Evolutionary conservation across 768 basidiomycete genomes (phyloP).

Genomic region (Terana coerulea): DNA sequence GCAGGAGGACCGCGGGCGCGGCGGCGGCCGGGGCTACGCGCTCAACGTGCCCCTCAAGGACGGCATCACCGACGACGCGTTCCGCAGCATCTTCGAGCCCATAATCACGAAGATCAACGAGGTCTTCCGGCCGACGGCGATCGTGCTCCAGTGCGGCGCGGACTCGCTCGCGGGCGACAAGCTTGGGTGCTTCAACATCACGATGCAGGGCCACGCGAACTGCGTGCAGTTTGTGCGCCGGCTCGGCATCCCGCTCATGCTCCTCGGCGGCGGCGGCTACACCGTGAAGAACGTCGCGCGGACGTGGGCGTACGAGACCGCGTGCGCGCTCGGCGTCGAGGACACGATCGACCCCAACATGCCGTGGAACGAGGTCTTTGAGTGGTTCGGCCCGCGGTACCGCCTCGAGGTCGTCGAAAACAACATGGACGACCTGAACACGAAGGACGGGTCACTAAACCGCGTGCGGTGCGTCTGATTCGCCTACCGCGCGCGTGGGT

Average conservation of each 20-base stretch:
- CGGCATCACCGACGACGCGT: conserved; percentile 89
- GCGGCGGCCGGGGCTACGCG: conserved; percentile 81
- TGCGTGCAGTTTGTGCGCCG: conserved; percentile 85
- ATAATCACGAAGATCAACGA: conserved; percentile 85
- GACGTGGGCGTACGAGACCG: conserved; percentile 96
- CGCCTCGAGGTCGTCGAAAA: conserved; percentile 86
- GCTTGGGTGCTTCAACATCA: conserved; percentile 92
- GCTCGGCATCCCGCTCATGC: conserved; percentile 81
- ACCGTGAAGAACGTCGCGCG: conserved; percentile 95
- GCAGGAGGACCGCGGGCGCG: conserved; percentile 80
- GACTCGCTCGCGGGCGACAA: conserved; percentile 96
- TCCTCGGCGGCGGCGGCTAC: conserved; percentile 95
- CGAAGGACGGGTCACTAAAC: conserved; percentile 75
- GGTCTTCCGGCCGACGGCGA: conserved; percentile 80
- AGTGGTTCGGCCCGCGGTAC: conserved; percentile 97
- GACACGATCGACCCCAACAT: conserved; percentile 72
- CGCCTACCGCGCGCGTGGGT: neutral
- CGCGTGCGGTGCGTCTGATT: conserved; percentile 57
- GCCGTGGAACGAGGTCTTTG: conserved; percentile 88
- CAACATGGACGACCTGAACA: conserved; percentile 94
- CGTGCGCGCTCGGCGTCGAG: conserved; percentile 87
- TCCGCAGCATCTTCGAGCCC: conserved; percentile 86
- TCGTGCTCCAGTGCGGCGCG: conserved; percentile 93
- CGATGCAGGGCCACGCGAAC: conserved; percentile 91
- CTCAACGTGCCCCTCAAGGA: conserved; percentile 94